Conservation (phyloP, 176 grass and related monocot species). For the Tuctoria greenei region DNA sequence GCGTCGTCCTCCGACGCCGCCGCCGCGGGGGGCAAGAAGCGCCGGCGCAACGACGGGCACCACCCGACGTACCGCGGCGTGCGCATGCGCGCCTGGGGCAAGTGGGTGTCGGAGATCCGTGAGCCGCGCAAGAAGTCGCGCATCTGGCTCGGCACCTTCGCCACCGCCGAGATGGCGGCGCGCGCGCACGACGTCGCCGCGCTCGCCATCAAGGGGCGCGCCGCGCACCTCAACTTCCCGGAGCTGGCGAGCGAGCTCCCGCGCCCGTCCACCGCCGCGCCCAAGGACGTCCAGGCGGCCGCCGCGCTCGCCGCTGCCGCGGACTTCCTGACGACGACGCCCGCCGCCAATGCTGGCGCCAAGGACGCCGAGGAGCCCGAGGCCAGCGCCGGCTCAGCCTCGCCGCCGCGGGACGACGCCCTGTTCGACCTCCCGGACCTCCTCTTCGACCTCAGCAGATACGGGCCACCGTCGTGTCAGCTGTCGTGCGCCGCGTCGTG, state of each 20-base stretch:
- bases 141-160: conserved; percentile 90
- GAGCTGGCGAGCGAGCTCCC: conserved; percentile 51
- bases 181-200: conserved; percentile 90
- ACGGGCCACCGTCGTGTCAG: conserved; percentile 44
- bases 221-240: conserved; percentile 68
- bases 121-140: conserved; percentile 88
- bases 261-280: conserved; percentile 51
- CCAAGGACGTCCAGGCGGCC: conserved; percentile 70
- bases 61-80: conserved; percentile 87
- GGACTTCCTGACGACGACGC: conserved; percentile 15
- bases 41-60: conserved; percentile 45
- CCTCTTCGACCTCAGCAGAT: conserved; percentile 47
- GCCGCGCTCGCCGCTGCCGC: conserved; percentile 54
- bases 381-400: neutral
- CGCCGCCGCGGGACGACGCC: conserved; percentile 31
- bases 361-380: conserved; percentile 5
- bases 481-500: conserved; percentile 40
- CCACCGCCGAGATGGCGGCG: conserved; percentile 87
- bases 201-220: conserved; percentile 74
- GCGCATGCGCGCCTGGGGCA: conserved; percentile 89
- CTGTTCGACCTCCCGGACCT: conserved; percentile 72
- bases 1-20: conserved; percentile 15
- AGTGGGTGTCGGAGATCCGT: conserved; percentile 94
- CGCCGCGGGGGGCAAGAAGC: conserved; percentile 27
- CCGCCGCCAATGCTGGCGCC: conserved; percentile 29